Base-by-base conservation (phyloP, 805 yeast genomes). In the Myxozyma kluyveri region DNA sequence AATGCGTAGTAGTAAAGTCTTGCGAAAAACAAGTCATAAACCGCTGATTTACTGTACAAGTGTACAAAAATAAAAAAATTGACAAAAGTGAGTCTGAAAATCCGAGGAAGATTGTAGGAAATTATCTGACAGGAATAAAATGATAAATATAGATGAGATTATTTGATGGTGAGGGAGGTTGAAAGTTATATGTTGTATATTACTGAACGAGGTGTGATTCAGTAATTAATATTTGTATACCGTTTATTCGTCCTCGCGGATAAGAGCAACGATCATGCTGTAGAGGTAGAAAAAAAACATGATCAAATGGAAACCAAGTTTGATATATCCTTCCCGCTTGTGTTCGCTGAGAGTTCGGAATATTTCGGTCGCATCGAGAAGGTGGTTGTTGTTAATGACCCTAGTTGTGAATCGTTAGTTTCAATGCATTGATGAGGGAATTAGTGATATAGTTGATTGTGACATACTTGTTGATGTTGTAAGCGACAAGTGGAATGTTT, bases 321-420 rank as follows among this genome's bases (percentile, higher is more conserved):
- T 91, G 69, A 87, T 72, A 68, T 90, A 89, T 55, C 88, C 79
- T 73, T 90, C 98, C 70, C 85, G 86, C 80, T 93, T 91, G 75
- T 90, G 96, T 67, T 85, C 87, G 63, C 88, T 80, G 66, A 91
- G 79, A 38, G 97, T 90, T 75, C 98, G 82, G 74, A 93, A 93
- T 65, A 91, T 93, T 71, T 91, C 97, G 40, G 99, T 91, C 53
- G 98, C 98, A 70, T 93, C 99, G 69, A 90, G 81, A 59, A 87
- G 74, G 68, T 91, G 90, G 68, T 83, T 82, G 71, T 88, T 88
- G 63, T 80, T 81, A 69, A 83, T 72, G 65, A 88, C 50, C 54
- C 61, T 57, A 40, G 3, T 10, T 3, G 14, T 9, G 18, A 32
- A n/a, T 42, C 23, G 22, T 21, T 19, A 23, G 21, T 6, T 22